Evolutionary conservation across 75 land plant genomes (phyloP).

Genomic region (Isoetes taiwanensis): DNA sequence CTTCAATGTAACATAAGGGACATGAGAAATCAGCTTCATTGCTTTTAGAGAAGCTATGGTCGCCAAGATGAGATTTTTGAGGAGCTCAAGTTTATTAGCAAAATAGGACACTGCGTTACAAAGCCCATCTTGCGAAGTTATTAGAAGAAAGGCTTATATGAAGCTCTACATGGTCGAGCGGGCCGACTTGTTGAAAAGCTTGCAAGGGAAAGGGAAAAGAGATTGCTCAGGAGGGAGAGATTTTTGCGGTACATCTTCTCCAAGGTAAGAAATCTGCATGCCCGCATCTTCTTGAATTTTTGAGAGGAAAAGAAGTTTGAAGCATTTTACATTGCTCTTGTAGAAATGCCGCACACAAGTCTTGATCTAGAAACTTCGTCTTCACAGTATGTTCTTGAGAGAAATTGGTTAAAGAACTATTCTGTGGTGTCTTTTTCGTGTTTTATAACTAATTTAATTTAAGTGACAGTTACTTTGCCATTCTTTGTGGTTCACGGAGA

Average conservation of each 20-base stretch:
- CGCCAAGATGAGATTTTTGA: slow-evolving; percentile 64
- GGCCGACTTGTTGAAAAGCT: slow-evolving; percentile 95
- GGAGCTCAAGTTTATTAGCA: slow-evolving; percentile 54
- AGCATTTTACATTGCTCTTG: no score
- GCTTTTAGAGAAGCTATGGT: slow-evolving; percentile 76
- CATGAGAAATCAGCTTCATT: slow-evolving; percentile 47
- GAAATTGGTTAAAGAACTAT: no score
- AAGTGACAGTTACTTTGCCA: slow-evolving; percentile 51
- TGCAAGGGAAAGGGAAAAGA: slow-evolving; percentile 82
- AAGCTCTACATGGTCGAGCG: slow-evolving; percentile 93
- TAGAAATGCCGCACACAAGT: no score
- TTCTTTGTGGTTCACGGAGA: slow-evolving; percentile 71
- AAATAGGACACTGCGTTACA: slow-evolving; percentile 69
- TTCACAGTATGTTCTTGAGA: no score
- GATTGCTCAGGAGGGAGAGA: slow-evolving; percentile 55
- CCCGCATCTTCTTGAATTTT: no score
- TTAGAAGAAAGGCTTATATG: slow-evolving; percentile 75
- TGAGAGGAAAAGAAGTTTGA: no score
- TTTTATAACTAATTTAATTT: no score
- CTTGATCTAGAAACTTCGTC: no score
- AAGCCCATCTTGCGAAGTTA: slow-evolving; percentile 91
- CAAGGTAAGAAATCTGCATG: no score
- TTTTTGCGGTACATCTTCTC: slow-evolving; percentile 44
- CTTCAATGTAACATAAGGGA: slow-evolving; percentile 57
- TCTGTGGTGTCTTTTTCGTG: no score